Base-by-base conservation (phyloP, 1,284 basidiomycete genomes). In the Moniliophthora roreri region DNA sequence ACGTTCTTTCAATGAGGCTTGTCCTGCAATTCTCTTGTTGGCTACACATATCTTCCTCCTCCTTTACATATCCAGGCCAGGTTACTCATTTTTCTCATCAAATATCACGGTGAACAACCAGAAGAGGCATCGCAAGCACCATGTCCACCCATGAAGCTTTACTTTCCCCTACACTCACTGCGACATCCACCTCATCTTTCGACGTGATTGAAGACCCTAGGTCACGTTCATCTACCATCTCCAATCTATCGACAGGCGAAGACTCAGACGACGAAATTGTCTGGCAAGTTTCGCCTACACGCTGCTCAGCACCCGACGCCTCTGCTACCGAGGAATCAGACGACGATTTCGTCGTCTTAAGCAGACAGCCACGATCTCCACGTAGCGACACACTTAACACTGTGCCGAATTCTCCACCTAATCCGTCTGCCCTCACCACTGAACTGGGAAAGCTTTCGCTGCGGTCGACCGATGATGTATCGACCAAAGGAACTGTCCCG, bases 211-310 rank as follows among this genome's bases (percentile, higher is more conserved):
- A 52, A 37, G 50, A 58, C 7, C 55, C 54, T 39, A 54, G 59
- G 38, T 62, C 62, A 16, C 53, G 56, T 18, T 59, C 60, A 16
- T 63, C 60, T 1, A 56, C 55, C 35, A 41, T 53, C 39, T 61
- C 62, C 36, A 56, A 51, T 52, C 16, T 55, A 49, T 21, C 40
- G 54, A 5, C 46, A 59, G 16, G 53, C 57, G 58, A 66, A 46
- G 65, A 67, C 23, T 77, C 75, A 15, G 82, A 80, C 56, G 81
- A 85, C 55, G 80, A 84, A 62, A 80, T 85, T 50, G 77, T 85
- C 21, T 84, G 78, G 72, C 69, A 76, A 6, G 67, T 66, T 16
- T 56, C 57, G 34, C 60, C 60, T 3, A 49, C 48, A 36, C 53
- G 50, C 21, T 50, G 39, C 42, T 62, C 58, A 26, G 66, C 68